phyloP scores from a whole-genome alignment of 352 stramenopile genomes.

The Phytophthora citricola region DNA sequence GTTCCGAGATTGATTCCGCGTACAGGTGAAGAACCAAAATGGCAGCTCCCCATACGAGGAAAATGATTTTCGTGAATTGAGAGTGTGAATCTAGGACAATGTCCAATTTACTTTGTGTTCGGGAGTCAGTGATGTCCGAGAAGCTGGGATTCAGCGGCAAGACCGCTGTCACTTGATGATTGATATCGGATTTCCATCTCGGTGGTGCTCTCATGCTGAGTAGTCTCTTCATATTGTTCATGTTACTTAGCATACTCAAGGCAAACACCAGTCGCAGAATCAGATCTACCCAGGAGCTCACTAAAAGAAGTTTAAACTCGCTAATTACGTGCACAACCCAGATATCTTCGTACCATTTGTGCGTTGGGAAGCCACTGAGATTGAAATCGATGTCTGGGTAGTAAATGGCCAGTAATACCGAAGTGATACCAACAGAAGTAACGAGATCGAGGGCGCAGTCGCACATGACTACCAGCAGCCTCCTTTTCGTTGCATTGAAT shows the following conservation, averaged over 20 bases:
- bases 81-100: conserved; percentile 11
- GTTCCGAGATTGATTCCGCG: conserved; percentile 1
- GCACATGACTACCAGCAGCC: conserved; percentile 13
- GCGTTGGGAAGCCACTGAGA: conserved; percentile 3
- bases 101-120: conserved; percentile 7
- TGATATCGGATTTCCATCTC: background rate
- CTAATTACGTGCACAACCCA: conserved; percentile 36
- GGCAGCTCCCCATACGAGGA: conserved; percentile 25
- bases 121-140: background rate
- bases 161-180: conserved; percentile 4
- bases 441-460: conserved; percentile 34
- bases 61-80: conserved; percentile 20
- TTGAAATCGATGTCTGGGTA: conserved; percentile 11
- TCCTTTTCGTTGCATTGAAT: conserved; percentile 5
- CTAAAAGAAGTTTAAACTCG: conserved; percentile 40
- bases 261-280: conserved; percentile 25
- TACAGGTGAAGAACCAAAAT: conserved; percentile 35
- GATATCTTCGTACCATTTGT: conserved; percentile 31
- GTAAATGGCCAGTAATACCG: conserved; percentile 21
- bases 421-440: conserved; percentile 26
- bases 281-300: conserved; percentile 30
- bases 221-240: conserved; percentile 38
- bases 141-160: background rate
- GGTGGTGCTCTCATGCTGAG: conserved; percentile 6
- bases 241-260: conserved; percentile 37